A percentile compares a stretch with the other conserved stretches of the same genome.
These are phyloP conservation scores for Blastobotrys illinoisensis DNA, from an alignment of 1,139 yeast species.

Conservation along the genomic window DNA sequence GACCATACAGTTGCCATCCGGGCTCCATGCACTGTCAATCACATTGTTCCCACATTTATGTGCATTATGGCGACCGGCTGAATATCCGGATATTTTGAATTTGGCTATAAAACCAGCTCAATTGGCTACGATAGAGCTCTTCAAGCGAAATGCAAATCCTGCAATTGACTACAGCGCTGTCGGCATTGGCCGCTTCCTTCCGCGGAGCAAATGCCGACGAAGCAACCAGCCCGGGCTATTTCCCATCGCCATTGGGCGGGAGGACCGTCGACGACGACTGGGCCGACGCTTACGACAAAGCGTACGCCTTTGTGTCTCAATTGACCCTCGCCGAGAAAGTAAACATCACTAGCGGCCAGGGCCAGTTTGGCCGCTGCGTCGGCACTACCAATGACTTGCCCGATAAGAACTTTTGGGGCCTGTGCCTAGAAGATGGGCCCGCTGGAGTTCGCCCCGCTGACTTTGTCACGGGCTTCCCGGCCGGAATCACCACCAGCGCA, in stretches of 20 bases:
- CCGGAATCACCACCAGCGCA: constrained; percentile 54
- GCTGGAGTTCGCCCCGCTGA: constrained; percentile 58
- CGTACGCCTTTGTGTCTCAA: constrained; percentile 47
- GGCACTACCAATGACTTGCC: constrained; percentile 60
- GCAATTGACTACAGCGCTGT: neutral
- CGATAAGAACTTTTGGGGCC: constrained; percentile 48
- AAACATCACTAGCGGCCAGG: constrained; percentile 58
- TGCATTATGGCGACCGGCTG: neutral
- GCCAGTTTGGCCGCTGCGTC: constrained; percentile 59
- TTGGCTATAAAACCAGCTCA: neutral
- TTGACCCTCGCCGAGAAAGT: constrained; percentile 57
- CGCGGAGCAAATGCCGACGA: neutral
- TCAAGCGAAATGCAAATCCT: neutral
- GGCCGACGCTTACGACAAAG: constrained; percentile 29
- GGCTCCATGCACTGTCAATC: neutral
- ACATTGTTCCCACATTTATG: neutral
- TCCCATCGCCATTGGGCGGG: constrained; percentile 8
- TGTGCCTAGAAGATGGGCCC: constrained; percentile 63
- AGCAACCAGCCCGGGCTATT: constrained; percentile 6
- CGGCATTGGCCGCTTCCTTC: neutral
- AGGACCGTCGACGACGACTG: constrained; percentile 6
- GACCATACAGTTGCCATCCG: neutral
- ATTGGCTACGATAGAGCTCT: neutral
- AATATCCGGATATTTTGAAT: neutral
- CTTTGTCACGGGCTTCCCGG: constrained; percentile 52